Evolutionary conservation across 176 grass and related monocot species (phyloP), one percentile per base, ranked within the genome.

Genomic region (Sorghum bicolor): DNA sequence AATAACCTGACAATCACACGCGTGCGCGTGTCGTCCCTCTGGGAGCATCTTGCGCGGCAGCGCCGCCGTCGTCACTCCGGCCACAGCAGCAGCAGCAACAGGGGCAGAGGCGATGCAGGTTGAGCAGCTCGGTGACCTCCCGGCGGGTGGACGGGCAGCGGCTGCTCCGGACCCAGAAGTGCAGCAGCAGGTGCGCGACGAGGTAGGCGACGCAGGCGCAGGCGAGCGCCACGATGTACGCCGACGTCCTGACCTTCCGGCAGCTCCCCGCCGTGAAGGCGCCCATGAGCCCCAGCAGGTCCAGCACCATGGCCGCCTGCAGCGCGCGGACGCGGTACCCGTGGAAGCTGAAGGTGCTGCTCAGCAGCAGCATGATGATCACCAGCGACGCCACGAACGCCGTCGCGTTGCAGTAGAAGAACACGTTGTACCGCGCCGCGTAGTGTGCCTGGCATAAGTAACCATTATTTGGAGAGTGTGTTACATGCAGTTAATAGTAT

Each of bases 331-430:
- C 6, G 41, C 72, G 78, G 32, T 47, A 38, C 2, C 31, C 25
- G 36, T 81, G 41, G 77, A 36, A 55, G 53, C 83, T 79, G 63
- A 81, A 89, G n/a, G 20, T 84, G 33, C 50, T 81, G 34, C 70
- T 87, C 40, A 83, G 75, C 20, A 91, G 74, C 70, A 91, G 74
- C 69, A 76, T 38, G 34, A 87, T 87, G 76, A 91, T 91, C 34
- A 80, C 50, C 39, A 87, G 48, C 7, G 89, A 91, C 20, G 80
- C 22, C 80, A 84, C 75, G 69, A 91, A 91, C 25, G 85, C 89
- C 1, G 72, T 87, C 13, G 84, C 80, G 37, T 91, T 87, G 67
- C 80, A 82, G 63, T 79, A 91, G 69, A 74, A 84, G 80, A 91
- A 91, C 14, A 33, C 52, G 26, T 6, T 55, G 70, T 86, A 89